Evolutionary conservation across 352 stramenopile genomes (phyloP), one percentile per base, ranked within the genome.

Genomic region (Pythium sukuiense): DNA sequence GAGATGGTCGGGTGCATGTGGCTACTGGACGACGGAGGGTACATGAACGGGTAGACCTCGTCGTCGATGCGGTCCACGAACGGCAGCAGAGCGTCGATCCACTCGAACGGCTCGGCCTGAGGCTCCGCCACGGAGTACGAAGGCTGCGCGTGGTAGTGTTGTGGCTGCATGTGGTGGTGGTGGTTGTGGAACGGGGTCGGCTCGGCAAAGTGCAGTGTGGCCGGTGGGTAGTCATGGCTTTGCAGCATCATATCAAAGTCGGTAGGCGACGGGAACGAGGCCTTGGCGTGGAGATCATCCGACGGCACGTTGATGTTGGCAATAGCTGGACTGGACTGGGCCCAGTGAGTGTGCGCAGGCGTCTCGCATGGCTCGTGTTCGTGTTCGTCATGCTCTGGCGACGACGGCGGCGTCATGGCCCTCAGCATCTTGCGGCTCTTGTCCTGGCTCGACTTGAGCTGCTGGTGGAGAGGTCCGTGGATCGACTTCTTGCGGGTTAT

Each of bases 401-500:
- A n/a, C 11, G 37, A 43, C 37, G 37, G 37, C 13, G 37, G 37
- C 37, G 37, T 43, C 37, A 43, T 18, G 9, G 14, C 37, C 37
- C 11, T 43, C 37, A 18, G 9, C 9, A 14, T 16, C 37, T 43
- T 43, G 11, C 37, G 11, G 37, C 11, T 18, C 9, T 20, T 43
- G 2, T 43, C 37, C 37, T 18, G 37, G 37, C 4, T 18, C 11
- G 37, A 18, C 37, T 43, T 43, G 37, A 43, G 37, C 37, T 43
- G 37, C 9, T 43, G 37, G 37, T 43, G 37, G 37, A 30, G n/a
- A 12, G n/a, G n/a, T 26, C n/a, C 45, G 45, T 53, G 45, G n/a
- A 53, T 26, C 14, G 53, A 70, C 55, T 73, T 73, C 60, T 90
- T 90, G 49, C 82, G 82, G n/a, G 78, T 89, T 59, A 90, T 90